Conservation (phyloP, 2,329 filamentous ascomycete genomes). For the Colletotrichum chlorophyti region DNA sequence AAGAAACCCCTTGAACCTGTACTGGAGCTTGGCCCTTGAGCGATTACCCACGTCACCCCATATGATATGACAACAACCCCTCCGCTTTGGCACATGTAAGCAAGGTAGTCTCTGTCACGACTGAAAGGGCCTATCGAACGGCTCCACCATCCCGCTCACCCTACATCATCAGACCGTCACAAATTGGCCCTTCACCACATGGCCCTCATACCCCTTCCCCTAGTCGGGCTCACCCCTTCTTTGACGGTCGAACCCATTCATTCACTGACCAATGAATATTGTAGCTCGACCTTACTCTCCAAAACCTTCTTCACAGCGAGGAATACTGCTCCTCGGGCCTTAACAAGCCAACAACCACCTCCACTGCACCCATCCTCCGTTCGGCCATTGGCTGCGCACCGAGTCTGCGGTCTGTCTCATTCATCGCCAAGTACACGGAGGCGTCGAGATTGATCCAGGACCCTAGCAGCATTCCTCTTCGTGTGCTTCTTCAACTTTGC, state of each 20-base stretch:
- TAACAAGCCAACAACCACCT: not conserved
- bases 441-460: slow-evolving; percentile 6
- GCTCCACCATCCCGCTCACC: not conserved
- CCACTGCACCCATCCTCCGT: not conserved
- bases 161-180: slow-evolving; percentile 17
- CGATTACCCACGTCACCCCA: slow-evolving; percentile 10
- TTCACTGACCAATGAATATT: slow-evolving; percentile 6
- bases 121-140: slow-evolving; percentile 2
- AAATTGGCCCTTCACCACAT: not conserved
- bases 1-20: not conserved
- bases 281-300: not conserved
- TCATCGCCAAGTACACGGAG: slow-evolving; percentile 25
- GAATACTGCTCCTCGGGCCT: not conserved
- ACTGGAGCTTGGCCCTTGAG: not conserved
- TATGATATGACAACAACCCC: slow-evolving; percentile 12
- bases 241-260: not conserved
- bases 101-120: slow-evolving; percentile 9
- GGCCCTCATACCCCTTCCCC: not conserved
- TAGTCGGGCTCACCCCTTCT: not conserved
- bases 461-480: not conserved
- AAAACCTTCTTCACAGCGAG: not conserved
- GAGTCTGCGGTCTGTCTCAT: not conserved
- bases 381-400: not conserved
- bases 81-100: slow-evolving; percentile 7
- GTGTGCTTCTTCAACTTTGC: not conserved